Base-by-base conservation (phyloP, 148 eudicot species). In the Simmondsia chinensis region DNA sequence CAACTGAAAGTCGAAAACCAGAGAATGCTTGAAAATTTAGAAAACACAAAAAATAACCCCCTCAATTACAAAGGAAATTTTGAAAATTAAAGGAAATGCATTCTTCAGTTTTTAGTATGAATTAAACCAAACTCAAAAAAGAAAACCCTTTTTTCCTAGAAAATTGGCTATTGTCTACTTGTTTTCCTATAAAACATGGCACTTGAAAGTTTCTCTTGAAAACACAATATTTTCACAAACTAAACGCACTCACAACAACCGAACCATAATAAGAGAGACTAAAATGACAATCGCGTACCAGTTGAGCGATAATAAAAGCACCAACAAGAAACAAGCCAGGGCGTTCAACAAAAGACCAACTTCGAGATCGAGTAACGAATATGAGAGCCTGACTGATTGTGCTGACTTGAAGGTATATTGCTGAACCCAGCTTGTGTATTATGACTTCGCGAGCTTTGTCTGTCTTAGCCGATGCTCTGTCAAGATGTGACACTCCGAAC, bases 351-450 rank as follows among this genome's bases (percentile, higher is more conserved):
- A 61, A 91, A 13, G 99, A 91, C 87, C 88, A 91, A 58, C 87
- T 86, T 53, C 94, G 76, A 33, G 94, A 86, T 44, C 99, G 73
- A 16, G 99, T 91, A 11, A 91, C 96, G 50, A 91, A 91, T 34
- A 91, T 86, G 55, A 91, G 88, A 27, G 99, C 99, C 70, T 91
- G 96, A 57, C 99, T 91, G 41, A 91, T 60, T 24, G 75, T 91
- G 82, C 96, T 91, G 63, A 91, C 99, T 82, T 91, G 99, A 56
- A 91, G 96, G 41, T 91, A 91, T 41, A 91, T 58, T n/a, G 99
- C 96, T 30, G 96, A 86, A 15, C 95, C 99, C 45, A 91, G 96
- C 82, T 91, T 91, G 58, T 57, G 69, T 18, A 46, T 50, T 18
- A 50, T 56, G 34, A 50, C 50, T 10, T 18, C 24, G 9, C 20